Conservation (phyloP, 2,329 filamentous ascomycete species). For the Apiospora koreana region DNA sequence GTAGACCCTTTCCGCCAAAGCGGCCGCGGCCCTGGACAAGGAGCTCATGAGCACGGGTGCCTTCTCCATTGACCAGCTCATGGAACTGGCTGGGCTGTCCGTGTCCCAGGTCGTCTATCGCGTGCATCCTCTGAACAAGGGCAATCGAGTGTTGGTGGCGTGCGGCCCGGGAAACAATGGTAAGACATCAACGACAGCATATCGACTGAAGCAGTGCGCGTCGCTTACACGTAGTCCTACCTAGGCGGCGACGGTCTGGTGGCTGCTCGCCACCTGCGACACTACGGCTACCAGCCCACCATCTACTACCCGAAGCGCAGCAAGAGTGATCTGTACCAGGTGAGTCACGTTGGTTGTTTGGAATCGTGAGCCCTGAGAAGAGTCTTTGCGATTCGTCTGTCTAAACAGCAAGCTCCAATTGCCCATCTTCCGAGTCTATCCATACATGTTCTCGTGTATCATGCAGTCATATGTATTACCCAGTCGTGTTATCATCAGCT, state of each 20-base stretch:
- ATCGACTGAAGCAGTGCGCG: background rate
- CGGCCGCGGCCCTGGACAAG: conserved; percentile 84
- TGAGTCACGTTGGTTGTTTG: conserved; percentile 35
- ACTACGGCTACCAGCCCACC: conserved; percentile 87
- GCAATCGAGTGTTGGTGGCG: conserved; percentile 78
- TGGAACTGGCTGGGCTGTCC: conserved; percentile 92
- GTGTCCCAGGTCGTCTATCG: conserved; percentile 91
- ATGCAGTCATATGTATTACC: background rate
- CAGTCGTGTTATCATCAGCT: background rate
- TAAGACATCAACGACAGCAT: no score
- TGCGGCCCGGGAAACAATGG: conserved; percentile 83
- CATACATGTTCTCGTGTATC: background rate
- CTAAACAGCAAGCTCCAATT: background rate
- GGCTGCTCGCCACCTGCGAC: conserved; percentile 84
- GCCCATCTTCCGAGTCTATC: background rate
- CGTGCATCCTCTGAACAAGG: conserved; percentile 74
- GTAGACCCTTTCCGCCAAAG: conserved; percentile 83
- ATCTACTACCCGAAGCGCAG: conserved; percentile 93
- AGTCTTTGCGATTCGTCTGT: background rate
- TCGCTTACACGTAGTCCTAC: conserved; percentile 16
- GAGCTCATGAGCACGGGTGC: conserved; percentile 89
- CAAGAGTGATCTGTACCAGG: conserved; percentile 88
- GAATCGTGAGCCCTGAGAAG: background rate
- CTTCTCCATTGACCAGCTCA: conserved; percentile 93
- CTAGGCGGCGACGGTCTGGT: conserved; percentile 91